Percentiles rank a stretch among this genome's conserved stretches.
These are phyloP conservation scores for Dendrocalamus sinicus DNA, from an alignment of 176 grass and related monocot genomes.

Conservation along the genomic window DNA sequence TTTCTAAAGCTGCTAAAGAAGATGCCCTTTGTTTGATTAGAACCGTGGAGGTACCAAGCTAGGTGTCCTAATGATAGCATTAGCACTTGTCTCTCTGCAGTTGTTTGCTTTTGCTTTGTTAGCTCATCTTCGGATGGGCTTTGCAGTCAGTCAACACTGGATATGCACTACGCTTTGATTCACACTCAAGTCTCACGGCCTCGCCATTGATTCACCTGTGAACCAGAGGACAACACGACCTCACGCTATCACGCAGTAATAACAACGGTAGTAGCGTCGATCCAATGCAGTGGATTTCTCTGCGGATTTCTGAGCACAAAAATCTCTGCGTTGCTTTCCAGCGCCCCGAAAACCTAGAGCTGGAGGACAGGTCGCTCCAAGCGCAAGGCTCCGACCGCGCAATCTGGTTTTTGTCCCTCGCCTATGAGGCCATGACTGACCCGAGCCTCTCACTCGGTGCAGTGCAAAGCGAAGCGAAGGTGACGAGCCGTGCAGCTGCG, in stretches of 20 bases:
- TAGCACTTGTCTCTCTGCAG: background rate
- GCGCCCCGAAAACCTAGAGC: conserved; percentile 23
- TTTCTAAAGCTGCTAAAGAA: too few relatives aligned
- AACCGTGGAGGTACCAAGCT: conserved; percentile 6
- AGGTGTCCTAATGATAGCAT: conserved; percentile 11
- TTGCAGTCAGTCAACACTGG: background rate
- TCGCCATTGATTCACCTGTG: background rate
- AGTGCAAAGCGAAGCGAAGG: background rate
- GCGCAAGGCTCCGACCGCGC: conserved; percentile 34
- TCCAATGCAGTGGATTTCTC: conserved; percentile 36
- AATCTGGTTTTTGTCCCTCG: conserved; percentile 27
- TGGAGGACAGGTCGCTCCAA: conserved; percentile 28
- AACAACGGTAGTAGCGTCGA: background rate
- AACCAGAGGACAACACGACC: background rate
- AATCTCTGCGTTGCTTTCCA: background rate
- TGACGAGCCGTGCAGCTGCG: conserved; percentile 19
- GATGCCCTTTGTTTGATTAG: background rate
- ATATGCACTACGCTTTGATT: background rate
- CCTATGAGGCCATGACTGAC: background rate
- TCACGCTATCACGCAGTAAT: background rate
- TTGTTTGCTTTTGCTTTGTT: background rate
- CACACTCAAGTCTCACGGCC: background rate
- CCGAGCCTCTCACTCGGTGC: background rate
- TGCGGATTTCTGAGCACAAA: background rate
- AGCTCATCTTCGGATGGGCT: background rate